A percentile compares a stretch with the other conserved stretches of the same genome.
Evolutionary conservation across 352 stramenopile genomes (phyloP).

Genomic region (Phytophthora pluvialis): DNA sequence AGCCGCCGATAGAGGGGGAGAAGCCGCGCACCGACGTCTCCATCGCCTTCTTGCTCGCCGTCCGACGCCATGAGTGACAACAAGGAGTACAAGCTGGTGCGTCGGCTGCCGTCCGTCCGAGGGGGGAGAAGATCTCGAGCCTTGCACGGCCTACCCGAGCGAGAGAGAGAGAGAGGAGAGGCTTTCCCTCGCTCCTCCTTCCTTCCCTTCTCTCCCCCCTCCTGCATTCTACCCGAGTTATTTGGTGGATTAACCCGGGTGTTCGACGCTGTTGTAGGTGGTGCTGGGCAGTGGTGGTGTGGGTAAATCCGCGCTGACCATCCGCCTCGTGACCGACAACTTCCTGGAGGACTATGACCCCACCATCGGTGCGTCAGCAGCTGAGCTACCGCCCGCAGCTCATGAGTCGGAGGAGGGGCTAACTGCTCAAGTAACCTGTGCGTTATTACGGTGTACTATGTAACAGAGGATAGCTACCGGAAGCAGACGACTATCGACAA

Average conservation of each 20-base stretch:
- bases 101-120: neutral
- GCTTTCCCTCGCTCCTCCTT: neutral
- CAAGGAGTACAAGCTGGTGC: conserved; percentile 87
- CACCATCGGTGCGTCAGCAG: conserved; percentile 75
- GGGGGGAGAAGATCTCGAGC: neutral
- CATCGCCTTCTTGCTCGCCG: conserved; percentile 21
- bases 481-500: conserved; percentile 91
- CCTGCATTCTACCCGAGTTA: conserved; percentile 10
- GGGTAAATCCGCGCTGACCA: conserved; percentile 92
- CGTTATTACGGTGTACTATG: neutral
- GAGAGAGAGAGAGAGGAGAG: neutral
- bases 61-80: conserved; percentile 60
- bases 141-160: neutral
- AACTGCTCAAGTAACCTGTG: neutral
- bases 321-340: conserved; percentile 92
- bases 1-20: conserved; percentile 18
- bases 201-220: conserved; percentile 11
- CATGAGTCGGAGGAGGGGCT: neutral
- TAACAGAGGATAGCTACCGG: conserved; percentile 91
- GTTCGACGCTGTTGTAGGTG: conserved; percentile 46
- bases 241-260: conserved; percentile 5
- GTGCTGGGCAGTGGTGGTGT: conserved; percentile 91
- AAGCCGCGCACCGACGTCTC: conserved; percentile 19
- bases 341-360: conserved; percentile 95
- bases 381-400: neutral